A percentile compares a stretch with the other conserved stretches of the same genome.
Conservation (phyloP, 2,329 filamentous ascomycete species). For the Bipolaris zeicola region DNA sequence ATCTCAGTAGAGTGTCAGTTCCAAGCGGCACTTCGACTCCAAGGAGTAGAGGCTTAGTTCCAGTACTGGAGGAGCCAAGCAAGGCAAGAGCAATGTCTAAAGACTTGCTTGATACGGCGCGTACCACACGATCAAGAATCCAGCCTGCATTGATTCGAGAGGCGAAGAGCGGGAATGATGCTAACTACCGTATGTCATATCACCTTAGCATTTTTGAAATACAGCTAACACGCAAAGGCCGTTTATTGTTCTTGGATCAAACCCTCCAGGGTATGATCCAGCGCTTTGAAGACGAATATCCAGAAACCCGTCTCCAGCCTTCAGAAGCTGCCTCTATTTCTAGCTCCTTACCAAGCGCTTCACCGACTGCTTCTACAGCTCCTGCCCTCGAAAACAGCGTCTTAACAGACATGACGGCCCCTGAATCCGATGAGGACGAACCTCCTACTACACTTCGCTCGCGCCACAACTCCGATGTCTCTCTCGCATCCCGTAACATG, state of each 20-base stretch:
- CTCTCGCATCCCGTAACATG: conserved; percentile 67
- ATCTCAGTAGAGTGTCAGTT: conserved; percentile 49
- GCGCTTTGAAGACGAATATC: conserved; percentile 95
- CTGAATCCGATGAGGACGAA: conserved; percentile 51
- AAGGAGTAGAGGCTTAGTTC: conserved; percentile 42
- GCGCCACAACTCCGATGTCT: conserved; percentile 69
- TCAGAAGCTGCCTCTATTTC: conserved; percentile 36
- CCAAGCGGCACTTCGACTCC: conserved; percentile 61
- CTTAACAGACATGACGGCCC: conserved; percentile 26
- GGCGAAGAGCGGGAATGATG: conserved; percentile 70
- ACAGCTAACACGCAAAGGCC: conserved; percentile 56
- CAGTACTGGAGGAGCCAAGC: conserved; percentile 26
- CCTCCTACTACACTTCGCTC: conserved; percentile 55
- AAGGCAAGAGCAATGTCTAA: conserved; percentile 80
- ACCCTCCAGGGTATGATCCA: conserved; percentile 91
- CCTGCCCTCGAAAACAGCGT: conserved; percentile 39
- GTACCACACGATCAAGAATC: conserved; percentile 83
- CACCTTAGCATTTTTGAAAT: neutral
- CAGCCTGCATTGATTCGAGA: conserved; percentile 83
- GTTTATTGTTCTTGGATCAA: conserved; percentile 83
- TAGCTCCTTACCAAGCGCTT: conserved; percentile 41
- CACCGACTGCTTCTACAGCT: conserved; percentile 36
- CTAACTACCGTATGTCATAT: conserved; percentile 73
- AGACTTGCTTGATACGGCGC: conserved; percentile 81
- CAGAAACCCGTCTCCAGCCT: conserved; percentile 71